phyloP scores from a whole-genome alignment of 345 rosid species.

The Clausena lansium region DNA sequence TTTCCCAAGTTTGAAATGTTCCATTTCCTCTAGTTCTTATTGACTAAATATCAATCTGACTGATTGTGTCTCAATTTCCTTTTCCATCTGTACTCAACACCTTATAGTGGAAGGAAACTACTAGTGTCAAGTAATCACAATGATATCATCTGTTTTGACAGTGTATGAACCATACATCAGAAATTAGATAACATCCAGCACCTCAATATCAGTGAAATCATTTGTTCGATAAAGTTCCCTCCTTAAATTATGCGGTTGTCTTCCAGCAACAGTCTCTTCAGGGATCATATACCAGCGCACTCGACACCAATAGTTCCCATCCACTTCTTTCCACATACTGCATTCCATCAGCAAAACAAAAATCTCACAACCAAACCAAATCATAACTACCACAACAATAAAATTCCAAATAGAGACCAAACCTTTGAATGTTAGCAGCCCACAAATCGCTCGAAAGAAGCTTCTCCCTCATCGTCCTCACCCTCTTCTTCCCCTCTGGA shows the following conservation, averaged over 20 bases:
- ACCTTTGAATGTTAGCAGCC: constrained; percentile 85
- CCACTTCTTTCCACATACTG: constrained; percentile 77
- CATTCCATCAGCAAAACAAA: constrained; percentile 10
- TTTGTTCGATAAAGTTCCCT: constrained; percentile 83
- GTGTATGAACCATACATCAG: background rate
- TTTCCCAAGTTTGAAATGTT: background rate
- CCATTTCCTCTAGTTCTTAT: background rate
- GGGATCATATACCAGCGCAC: constrained; percentile 88
- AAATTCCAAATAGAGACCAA: background rate
- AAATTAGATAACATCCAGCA: constrained; percentile 18
- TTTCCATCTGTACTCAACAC: background rate
- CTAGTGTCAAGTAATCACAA: background rate
- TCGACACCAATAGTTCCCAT: constrained; percentile 66
- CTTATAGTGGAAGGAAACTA: background rate
- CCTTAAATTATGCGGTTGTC: constrained; percentile 74
- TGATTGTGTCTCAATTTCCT: background rate
- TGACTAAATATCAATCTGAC: background rate
- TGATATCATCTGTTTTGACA: background rate
- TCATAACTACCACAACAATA: background rate
- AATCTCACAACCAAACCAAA: background rate
- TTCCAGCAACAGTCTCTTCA: constrained; percentile 83
- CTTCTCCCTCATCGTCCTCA: constrained; percentile 81
- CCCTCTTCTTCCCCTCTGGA: constrained; percentile 60
- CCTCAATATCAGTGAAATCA: constrained; percentile 85
- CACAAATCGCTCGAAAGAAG: constrained; percentile 82